These are phyloP conservation scores for Oenanthe sinensis DNA, from an alignment of 129 eudicot genomes.

Conservation along the genomic window DNA sequence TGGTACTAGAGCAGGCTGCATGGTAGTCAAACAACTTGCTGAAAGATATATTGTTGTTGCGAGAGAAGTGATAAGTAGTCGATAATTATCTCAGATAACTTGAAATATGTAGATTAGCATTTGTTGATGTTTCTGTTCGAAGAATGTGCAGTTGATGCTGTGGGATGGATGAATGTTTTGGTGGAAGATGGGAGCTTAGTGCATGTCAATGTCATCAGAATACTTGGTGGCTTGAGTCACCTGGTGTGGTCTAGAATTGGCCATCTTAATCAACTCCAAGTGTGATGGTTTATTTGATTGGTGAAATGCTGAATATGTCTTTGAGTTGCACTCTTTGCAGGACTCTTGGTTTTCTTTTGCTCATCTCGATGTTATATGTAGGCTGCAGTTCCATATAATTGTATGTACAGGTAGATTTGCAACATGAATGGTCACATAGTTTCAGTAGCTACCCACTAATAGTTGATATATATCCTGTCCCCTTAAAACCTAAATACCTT, in stretches of 20 bases:
- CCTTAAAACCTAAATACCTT: neutral
- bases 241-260: neutral
- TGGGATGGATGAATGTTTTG: slow-evolving; percentile 12
- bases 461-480: neutral
- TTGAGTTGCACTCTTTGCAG: slow-evolving; percentile 1
- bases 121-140: neutral
- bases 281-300: slow-evolving; percentile 4
- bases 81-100: slow-evolving; percentile 13
- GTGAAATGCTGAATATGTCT: slow-evolving; percentile 8
- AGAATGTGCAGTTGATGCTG: slow-evolving; percentile 13
- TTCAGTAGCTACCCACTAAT: slow-evolving; percentile 8
- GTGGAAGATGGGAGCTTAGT: slow-evolving; percentile 16
- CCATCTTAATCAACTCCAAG: slow-evolving; percentile 6
- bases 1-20: slow-evolving; percentile 25
- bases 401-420: slow-evolving; percentile 33
- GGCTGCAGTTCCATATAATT: slow-evolving; percentile 14
- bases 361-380: neutral
- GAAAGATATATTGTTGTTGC: neutral
- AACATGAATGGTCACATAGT: slow-evolving; percentile 17
- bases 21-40: slow-evolving; percentile 16
- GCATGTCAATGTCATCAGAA: slow-evolving; percentile 2
- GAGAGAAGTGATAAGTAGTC: slow-evolving; percentile 18
- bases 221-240: neutral
- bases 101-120: neutral
- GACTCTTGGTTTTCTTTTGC: slow-evolving; percentile 7